Evolutionary conservation across 495 filamentous ascomycete genomes (phyloP).

Genomic region (Podospora didyma): DNA sequence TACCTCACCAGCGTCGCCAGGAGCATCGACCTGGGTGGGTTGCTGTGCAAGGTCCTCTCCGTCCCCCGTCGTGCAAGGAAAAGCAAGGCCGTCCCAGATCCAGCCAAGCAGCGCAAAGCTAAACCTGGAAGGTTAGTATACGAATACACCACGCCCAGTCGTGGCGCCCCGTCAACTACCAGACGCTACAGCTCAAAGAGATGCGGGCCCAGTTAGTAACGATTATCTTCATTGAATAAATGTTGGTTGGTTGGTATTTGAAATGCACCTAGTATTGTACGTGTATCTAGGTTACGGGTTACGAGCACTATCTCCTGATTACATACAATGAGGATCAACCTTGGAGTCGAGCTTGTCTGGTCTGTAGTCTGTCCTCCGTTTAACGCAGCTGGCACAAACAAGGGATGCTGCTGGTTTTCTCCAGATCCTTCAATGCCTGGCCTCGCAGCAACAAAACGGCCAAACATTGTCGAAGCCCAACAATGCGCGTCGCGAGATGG

Average conservation of each 20-base stretch:
- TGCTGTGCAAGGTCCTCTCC: constrained; percentile 19
- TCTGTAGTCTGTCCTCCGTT: too few relatives aligned
- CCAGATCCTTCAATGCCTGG: too few relatives aligned
- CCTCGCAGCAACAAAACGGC: neutral
- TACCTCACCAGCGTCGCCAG: constrained; percentile 18
- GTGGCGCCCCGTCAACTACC: constrained; percentile 11
- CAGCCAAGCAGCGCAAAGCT: constrained; percentile 15
- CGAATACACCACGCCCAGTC: constrained; percentile 11
- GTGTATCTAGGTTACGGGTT: too few relatives aligned
- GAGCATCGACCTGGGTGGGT: constrained; percentile 4
- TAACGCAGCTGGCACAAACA: too few relatives aligned
- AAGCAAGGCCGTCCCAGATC: constrained; percentile 14
- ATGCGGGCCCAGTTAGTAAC: neutral
- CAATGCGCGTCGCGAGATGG: neutral
- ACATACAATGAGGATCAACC: too few relatives aligned
- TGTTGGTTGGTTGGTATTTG: too few relatives aligned
- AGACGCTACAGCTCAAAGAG: constrained; percentile 9
- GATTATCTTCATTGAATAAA: too few relatives aligned
- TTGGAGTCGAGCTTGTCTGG: too few relatives aligned
- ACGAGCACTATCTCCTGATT: neutral
- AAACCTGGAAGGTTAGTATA: neutral
- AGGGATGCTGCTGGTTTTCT: too few relatives aligned
- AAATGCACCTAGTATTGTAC: too few relatives aligned
- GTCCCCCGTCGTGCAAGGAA: constrained; percentile 24
- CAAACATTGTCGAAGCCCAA: neutral